A percentile compares a stretch with the other conserved stretches of the same genome.
Evolutionary conservation across 73 alveolate genomes (phyloP).

Genomic region (Paramecium sonneborni): DNA sequence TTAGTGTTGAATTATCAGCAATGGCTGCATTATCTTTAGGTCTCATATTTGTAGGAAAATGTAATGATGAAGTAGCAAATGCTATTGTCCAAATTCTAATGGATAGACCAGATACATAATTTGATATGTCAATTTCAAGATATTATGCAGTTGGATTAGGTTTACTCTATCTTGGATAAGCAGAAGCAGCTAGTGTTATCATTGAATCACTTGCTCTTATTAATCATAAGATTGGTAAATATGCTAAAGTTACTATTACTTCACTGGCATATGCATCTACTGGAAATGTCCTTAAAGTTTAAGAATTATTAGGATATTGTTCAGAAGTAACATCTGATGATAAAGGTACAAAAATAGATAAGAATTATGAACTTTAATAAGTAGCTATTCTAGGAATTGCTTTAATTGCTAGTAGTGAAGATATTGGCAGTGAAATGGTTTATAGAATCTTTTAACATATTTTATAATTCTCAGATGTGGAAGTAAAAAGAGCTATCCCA

Average conservation of each 20-base stretch:
- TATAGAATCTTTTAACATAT: slow-evolving; percentile 21
- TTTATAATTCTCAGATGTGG: slow-evolving; percentile 27
- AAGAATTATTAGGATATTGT: slow-evolving; percentile 42
- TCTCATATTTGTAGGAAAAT: slow-evolving; percentile 89
- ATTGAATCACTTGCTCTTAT: slow-evolving; percentile 34
- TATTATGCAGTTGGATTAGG: slow-evolving; percentile 97
- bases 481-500: slow-evolving; percentile 59
- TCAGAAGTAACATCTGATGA: background rate
- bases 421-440: slow-evolving; percentile 48
- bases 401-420: slow-evolving; percentile 51
- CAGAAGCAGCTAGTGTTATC: slow-evolving; percentile 53
- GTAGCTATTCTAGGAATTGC: slow-evolving; percentile 48
- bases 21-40: slow-evolving; percentile 98
- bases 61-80: slow-evolving; percentile 96
- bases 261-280: slow-evolving; percentile 48
- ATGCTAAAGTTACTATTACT: background rate
- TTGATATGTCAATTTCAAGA: slow-evolving; percentile 88
- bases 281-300: slow-evolving; percentile 54
- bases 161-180: slow-evolving; percentile 89
- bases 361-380: slow-evolving; percentile 20
- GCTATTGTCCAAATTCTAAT: slow-evolving; percentile 89
- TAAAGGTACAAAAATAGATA: background rate
- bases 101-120: slow-evolving; percentile 86
- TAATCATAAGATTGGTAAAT: background rate
- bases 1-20: slow-evolving; percentile 93